Base-by-base conservation (phyloP, 2,329 filamentous ascomycete genomes). In the Colletotrichum limetticola region DNA sequence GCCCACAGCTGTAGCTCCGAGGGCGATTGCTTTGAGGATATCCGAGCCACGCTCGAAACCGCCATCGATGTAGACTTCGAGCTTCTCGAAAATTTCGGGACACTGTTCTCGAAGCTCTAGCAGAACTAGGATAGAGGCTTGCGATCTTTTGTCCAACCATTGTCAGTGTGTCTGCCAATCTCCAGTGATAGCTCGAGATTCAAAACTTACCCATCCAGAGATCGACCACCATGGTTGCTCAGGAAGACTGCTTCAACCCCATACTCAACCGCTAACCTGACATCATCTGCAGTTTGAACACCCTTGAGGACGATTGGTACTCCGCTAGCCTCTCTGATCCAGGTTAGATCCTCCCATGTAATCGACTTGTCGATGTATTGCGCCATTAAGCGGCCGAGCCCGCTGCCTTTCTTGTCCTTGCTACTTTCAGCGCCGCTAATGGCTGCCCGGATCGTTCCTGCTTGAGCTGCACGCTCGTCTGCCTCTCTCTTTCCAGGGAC, bases 11-110 rank as follows among this genome's bases (percentile, higher is more conserved):
- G 46, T 77, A 60, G 74, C 74, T 26, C 89, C 94, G 28, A 87
- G 87, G 52, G 95, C 84, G 85, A 95, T 93, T 1, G 89, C 88
- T 78, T 94, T 91, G 78, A 91, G 94, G 2, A 93, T 88, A 76
- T 93, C 91, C 0, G 90, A 89, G 0, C 91, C 92, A n/a, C 91
- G 83, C 24, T 86, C 85, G 32, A 94, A 86, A 0, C 92, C 92
- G 0, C 91, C 90, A 74, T 94, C 91, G 2, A 93, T 82, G 59
- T 93, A 90, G 0, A 93, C 84, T 67, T 89, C 84, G 0, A 74
- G 46, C 58, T 70, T 73, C 7, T 69, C 72, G n/a, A 77, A 59
- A 1, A 74, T 42, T 24, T 76, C 42, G 24, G 72, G 68, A 62
- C 71, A 59, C 68, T 78, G 81, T 92, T 85, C 53, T 91, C 92